Conservation (phyloP, 331 rosid species). For the Stylosanthes scabra region DNA sequence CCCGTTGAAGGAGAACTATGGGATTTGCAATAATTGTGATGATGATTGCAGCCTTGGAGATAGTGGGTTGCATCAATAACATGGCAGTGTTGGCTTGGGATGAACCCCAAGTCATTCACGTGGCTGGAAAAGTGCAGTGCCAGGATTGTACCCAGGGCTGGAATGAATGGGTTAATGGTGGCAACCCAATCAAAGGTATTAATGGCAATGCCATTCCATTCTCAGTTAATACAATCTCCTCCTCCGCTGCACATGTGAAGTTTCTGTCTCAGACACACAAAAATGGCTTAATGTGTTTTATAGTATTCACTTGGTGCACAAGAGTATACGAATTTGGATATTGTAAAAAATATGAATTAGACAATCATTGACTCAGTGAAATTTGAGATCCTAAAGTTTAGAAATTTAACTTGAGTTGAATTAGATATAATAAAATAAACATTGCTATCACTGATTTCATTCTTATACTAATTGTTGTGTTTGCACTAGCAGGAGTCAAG, state of each 20-base stretch:
- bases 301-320: too few relatives aligned
- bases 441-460: neutral
- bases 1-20: slow-evolving; percentile 40
- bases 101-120: slow-evolving; percentile 51
- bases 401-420: too few relatives aligned
- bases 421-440: too few relatives aligned
- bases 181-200: slow-evolving; percentile 70
- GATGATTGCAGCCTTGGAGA: slow-evolving; percentile 41
- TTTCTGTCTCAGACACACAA: too few relatives aligned
- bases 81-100: slow-evolving; percentile 40
- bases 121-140: slow-evolving; percentile 85
- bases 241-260: too few relatives aligned
- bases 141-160: slow-evolving; percentile 86
- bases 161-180: slow-evolving; percentile 71
- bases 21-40: slow-evolving; percentile 30
- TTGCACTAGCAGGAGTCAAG: slow-evolving; percentile 54
- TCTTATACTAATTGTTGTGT: slow-evolving; percentile 26
- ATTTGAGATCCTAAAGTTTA: too few relatives aligned
- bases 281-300: too few relatives aligned
- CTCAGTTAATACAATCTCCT: too few relatives aligned
- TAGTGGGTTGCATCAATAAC: slow-evolving; percentile 47
- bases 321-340: too few relatives aligned
- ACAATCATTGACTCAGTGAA: too few relatives aligned
- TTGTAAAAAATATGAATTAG: too few relatives aligned
- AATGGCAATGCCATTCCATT: too few relatives aligned